Evolutionary conservation across 345 rosid species (phyloP).

Genomic region (Rhizophora mangle): DNA sequence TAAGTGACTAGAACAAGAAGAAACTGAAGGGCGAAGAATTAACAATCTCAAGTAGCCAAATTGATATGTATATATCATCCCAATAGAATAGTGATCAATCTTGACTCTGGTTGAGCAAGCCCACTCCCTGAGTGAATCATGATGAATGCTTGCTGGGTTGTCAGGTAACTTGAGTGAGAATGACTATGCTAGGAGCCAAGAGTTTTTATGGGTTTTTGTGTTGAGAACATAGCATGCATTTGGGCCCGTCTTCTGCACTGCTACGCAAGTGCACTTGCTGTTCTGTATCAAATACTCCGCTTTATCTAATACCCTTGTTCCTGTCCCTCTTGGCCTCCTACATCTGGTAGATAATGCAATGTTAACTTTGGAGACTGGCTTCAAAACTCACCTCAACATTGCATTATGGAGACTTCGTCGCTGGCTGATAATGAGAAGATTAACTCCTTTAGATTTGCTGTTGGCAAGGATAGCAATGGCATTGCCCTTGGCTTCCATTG

Average conservation of each 20-base stretch:
- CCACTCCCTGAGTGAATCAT: not conserved
- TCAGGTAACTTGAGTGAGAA: not conserved
- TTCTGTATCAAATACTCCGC: constrained; percentile 82
- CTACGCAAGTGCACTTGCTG: constrained; percentile 78
- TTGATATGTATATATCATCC: not conserved
- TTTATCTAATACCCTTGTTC: constrained; percentile 53
- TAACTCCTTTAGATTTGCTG: constrained; percentile 44
- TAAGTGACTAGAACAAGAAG: not conserved
- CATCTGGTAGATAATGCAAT: constrained; percentile 22
- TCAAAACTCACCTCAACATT: constrained; percentile 53
- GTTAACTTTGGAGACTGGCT: not conserved
- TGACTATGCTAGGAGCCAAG: constrained; percentile 83
- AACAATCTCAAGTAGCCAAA: not conserved
- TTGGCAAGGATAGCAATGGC: constrained; percentile 52
- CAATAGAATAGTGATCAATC: constrained; percentile 1
- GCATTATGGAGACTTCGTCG: constrained; percentile 60
- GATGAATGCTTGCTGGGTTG: not conserved
- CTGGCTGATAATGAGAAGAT: constrained; percentile 72
- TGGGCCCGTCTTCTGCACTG: constrained; percentile 74
- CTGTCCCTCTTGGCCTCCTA: constrained; percentile 52
- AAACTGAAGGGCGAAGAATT: not conserved
- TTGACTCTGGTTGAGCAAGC: not conserved
- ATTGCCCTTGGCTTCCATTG: constrained; percentile 48
- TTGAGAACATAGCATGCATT: constrained; percentile 86
- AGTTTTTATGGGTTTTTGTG: constrained; percentile 76